Base-by-base conservation (phyloP, 768 basidiomycete genomes). In the Porphyrellus cyaneotinctus region DNA sequence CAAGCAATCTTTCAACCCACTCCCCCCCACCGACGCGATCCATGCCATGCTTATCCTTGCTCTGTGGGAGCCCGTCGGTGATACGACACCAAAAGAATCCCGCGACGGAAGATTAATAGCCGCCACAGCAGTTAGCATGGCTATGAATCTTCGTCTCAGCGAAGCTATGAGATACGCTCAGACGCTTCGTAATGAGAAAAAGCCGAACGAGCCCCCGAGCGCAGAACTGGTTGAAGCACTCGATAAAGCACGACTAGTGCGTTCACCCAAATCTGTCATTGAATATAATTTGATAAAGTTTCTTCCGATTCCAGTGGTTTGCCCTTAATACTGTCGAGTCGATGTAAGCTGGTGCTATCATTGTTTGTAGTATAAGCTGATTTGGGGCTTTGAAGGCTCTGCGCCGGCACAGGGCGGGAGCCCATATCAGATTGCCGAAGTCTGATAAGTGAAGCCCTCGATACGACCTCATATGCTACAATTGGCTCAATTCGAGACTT, bases 111-210 rank as follows among this genome's bases (percentile, higher is more conserved):
- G 75, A 36, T 49, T 76, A 38, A 67, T 73, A 33, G 73, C 69
- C 10, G 65, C 75, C 15, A 68, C 68, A 2, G 78, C 78, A 13
- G 70, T 78, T 24, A 74, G 70, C 43, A 77, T 77, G 74, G 76
- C 75, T 20, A 75, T 73, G 61, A 76, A 74, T 56, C 58, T 79
- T 45, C 71, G 69, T 24, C 63, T 78, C 5, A 67, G 70, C 43
- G 63, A 70, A 44, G 74, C 71, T 9, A 70, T 73, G 52, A 57
- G 65, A 20, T 65, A 70, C 47, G 68, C 62, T 20, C 60, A 55
- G 31, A 61, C 51, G 4, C 63, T 76, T 39, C 63, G 70, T 22
- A 59, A 55, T 32, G 60, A 65, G 26, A 69, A 62, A 48, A 68
- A 65, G 53, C 45, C 59, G 5, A 59, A 61, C 18, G 62, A 71